Evolutionary conservation across 306 rosid species (phyloP).

Genomic region (Begonia loranthoides): DNA sequence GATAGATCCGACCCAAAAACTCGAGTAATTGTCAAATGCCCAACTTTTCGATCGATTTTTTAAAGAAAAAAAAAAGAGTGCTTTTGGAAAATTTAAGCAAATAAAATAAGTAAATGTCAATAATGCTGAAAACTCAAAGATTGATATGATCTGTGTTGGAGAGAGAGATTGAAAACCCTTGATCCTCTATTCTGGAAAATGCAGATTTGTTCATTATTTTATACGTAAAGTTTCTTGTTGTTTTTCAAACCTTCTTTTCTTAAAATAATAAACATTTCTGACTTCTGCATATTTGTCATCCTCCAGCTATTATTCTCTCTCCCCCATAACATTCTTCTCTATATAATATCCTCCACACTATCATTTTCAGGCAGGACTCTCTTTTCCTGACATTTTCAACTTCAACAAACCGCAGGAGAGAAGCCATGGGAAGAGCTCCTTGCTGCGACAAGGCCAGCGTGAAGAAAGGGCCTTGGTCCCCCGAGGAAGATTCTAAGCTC

Average conservation of each 20-base stretch:
- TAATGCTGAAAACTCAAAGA: no score
- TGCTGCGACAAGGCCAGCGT: slow-evolving; percentile 99
- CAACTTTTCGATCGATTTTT: no score
- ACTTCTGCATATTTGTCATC: not conserved
- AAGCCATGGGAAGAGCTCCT: slow-evolving; percentile 91
- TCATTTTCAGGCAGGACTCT: not conserved
- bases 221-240: slow-evolving; percentile 13
- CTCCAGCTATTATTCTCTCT: slow-evolving; percentile 52
- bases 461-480: slow-evolving; percentile 98
- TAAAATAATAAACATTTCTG: not conserved
- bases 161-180: no score
- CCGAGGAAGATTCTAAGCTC: slow-evolving; percentile 95
- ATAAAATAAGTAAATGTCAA: no score
- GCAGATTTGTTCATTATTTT: slow-evolving; percentile 22
- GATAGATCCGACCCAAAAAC: no score
- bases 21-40: no score
- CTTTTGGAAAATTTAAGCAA: no score
- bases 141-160: no score
- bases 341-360: slow-evolving; percentile 17
- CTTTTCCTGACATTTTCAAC: no score
- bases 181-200: slow-evolving; percentile 23
- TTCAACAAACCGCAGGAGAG: no score
- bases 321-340: slow-evolving; percentile 4
- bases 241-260: slow-evolving; percentile 4
- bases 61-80: no score